Conservation (phyloP, 768 basidiomycete species). For the Pleurotus cornucopiae region DNA sequence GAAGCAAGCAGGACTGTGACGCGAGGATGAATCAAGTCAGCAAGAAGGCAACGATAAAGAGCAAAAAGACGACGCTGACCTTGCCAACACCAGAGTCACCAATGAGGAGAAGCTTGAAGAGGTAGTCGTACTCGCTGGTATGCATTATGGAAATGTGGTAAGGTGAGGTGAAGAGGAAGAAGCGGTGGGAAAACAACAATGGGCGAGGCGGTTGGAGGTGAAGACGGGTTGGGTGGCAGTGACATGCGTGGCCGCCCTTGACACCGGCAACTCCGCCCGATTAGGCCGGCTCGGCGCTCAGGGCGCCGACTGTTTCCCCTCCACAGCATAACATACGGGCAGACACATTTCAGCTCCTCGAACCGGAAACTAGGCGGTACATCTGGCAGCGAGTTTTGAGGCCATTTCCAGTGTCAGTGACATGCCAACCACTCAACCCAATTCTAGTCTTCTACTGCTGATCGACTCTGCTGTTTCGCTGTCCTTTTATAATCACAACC, state of each 20-base stretch:
- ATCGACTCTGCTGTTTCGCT: too few relatives aligned
- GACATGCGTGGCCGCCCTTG: conserved; percentile 16
- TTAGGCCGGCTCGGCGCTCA: conserved; percentile 1
- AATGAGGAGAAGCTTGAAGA: conserved; percentile 94
- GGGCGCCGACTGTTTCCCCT: not conserved
- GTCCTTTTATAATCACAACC: too few relatives aligned
- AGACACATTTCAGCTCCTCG: too few relatives aligned
- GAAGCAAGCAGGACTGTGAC: conserved; percentile 78
- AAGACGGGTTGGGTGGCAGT: conserved; percentile 30
- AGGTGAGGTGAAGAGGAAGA: conserved; percentile 13
- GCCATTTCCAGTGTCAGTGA: not conserved
- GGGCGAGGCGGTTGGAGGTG: conserved; percentile 16
- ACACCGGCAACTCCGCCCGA: conserved; percentile 9
- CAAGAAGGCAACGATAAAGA: conserved; percentile 18
- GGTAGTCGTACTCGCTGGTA: conserved; percentile 92
- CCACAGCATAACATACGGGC: not conserved
- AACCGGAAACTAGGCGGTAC: not conserved
- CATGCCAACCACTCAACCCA: not conserved
- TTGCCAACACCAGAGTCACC: conserved; percentile 96
- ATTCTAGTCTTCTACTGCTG: not conserved
- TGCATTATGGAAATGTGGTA: conserved; percentile 52
- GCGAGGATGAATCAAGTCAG: conserved; percentile 17
- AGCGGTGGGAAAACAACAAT: conserved; percentile 20
- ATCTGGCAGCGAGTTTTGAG: not conserved
- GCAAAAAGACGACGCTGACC: conserved; percentile 37